These are phyloP conservation scores for Massariosphaeria phaeospora DNA, from an alignment of 495 filamentous ascomycete species.

Conservation along the genomic window DNA sequence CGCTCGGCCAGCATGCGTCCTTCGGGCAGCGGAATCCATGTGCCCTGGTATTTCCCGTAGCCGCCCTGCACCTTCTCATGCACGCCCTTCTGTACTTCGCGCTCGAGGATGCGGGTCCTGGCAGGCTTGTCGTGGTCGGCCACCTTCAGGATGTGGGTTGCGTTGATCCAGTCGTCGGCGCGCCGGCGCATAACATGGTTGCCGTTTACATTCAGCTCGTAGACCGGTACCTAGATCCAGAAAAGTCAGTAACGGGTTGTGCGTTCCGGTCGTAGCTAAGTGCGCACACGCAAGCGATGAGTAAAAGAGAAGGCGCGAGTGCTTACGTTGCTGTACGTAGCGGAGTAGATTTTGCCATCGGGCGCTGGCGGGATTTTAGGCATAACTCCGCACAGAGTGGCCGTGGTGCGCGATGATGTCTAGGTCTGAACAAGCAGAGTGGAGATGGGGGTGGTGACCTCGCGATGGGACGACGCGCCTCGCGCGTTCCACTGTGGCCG, in stretches of 20 bases:
- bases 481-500: not conserved
- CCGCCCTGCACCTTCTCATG: constrained; percentile 98
- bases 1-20: constrained; percentile 76
- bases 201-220: constrained; percentile 72
- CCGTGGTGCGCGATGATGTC: not conserved
- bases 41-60: constrained; percentile 98
- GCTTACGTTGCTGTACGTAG: constrained; percentile 90
- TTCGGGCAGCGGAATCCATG: constrained; percentile 87
- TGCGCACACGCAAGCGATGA: not conserved
- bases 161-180: constrained; percentile 86
- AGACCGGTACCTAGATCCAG: constrained; percentile 83
- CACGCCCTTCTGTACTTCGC: constrained; percentile 90
- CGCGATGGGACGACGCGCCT: constrained; percentile 17
- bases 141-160: constrained; percentile 90
- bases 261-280: not conserved
- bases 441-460: constrained; percentile 11
- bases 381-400: not conserved
- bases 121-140: constrained; percentile 83
- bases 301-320: constrained; percentile 4
- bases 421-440: not conserved
- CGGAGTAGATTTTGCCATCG: constrained; percentile 64
- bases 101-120: constrained; percentile 86
- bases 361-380: constrained; percentile 31
- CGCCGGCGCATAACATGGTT: constrained; percentile 89
- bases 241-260: constrained; percentile 1